Evolutionary conservation across 2,329 filamentous ascomycete species (phyloP).

Genomic region (Fusarium acutatum): DNA sequence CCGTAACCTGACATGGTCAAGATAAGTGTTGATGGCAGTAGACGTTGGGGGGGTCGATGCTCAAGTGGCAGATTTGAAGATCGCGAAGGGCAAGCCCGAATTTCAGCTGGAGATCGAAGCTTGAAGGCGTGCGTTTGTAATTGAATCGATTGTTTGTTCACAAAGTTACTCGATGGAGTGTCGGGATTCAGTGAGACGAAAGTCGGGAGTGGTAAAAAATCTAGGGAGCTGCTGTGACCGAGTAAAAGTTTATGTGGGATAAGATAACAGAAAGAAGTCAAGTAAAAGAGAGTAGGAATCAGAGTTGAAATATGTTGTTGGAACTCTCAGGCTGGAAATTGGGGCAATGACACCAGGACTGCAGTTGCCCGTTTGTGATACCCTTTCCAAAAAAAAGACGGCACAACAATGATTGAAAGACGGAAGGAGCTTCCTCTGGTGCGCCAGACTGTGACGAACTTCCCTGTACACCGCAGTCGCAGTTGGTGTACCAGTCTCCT

Average conservation of each 20-base stretch:
- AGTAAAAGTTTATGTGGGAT: not conserved
- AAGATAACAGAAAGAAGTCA: not conserved
- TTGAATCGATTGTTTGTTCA: not conserved
- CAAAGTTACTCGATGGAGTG: not conserved
- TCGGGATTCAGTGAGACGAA: not conserved
- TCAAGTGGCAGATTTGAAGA: not conserved
- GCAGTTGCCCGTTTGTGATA: slow-evolving; percentile 7
- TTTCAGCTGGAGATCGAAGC: no score
- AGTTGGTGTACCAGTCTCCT: not conserved
- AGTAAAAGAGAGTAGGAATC: not conserved
- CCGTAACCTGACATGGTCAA: slow-evolving; percentile 58
- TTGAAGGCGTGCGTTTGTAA: not conserved
- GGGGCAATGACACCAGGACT: not conserved
- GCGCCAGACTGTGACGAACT: slow-evolving; percentile 21
- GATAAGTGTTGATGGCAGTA: not conserved
- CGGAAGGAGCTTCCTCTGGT: slow-evolving; percentile 10
- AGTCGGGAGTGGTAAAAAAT: not conserved
- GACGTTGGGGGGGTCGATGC: not conserved
- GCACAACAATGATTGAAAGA: slow-evolving; percentile 21
- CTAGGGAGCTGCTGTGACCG: not conserved
- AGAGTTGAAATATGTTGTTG: not conserved
- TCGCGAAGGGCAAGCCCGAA: not conserved
- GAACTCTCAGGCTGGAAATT: not conserved
- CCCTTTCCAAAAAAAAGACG: slow-evolving; percentile 24
- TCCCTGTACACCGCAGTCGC: slow-evolving; percentile 23